Base-by-base conservation (phyloP, 768 basidiomycete genomes). In the Lentinula detonsa region DNA sequence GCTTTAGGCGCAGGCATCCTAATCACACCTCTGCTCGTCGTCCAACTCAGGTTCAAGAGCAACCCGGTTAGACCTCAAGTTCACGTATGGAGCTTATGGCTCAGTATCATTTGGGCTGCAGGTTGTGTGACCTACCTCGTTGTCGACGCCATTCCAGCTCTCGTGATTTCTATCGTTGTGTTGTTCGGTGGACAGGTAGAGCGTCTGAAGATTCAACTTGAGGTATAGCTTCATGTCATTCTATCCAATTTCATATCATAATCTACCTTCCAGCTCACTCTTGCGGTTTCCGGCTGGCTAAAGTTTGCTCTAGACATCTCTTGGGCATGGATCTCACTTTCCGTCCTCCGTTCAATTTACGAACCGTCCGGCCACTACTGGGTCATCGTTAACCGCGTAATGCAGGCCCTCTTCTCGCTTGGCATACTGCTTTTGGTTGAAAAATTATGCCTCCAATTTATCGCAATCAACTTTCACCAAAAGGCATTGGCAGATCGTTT, bases 381-480 rank as follows among this genome's bases (percentile, higher is more conserved):
- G 91, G 69, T 73, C 4, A 79, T 82, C 60, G 71, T 90, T 59
- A 90, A 91, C 66, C 83, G 85, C 18, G 77, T 88, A 33, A 84
- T 90, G 83, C 85, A 88, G 80, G 77, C 77, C 2, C 68, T 83
- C 16, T 83, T 83, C 58, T 71, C 78, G 2, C 68, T 76, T 28
- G 72, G 75, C 18, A 74, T 79, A 31, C 73, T 83, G 23, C 65
- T 81, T 16, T 72, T 81, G 8, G 69, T 70, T 6, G 79, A 82
- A 56, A 81, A 80, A 69, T 70, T 88, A 40, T 85, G 88, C 70
- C 71, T 93, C 35, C 88, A 85, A 66, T 85, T 86, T 62, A 84
- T 91, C 49, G 90, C 91, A 33, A 91, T 91, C 73, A 88, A 84
- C 65, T 93, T 92, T 69, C 90, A 92, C 69, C 80, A 84, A 64